phyloP scores from a whole-genome alignment of 2,329 filamentous ascomycete genomes.

The Monosporascus ibericus region DNA sequence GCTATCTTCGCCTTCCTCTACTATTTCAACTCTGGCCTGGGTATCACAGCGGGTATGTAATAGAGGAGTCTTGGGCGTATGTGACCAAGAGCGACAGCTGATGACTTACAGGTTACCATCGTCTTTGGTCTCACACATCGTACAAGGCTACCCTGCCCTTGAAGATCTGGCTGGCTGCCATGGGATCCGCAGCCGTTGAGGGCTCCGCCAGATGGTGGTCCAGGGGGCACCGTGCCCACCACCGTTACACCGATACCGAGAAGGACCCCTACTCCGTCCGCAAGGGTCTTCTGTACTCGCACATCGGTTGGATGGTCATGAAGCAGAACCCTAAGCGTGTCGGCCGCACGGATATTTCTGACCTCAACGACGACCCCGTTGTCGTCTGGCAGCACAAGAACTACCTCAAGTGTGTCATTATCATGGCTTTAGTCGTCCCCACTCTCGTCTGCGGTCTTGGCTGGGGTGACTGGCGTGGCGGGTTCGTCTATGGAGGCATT shows the following conservation, averaged over 20 bases:
- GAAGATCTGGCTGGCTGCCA: conserved; percentile 40
- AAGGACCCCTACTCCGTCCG: conserved; percentile 47
- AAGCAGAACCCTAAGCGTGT: conserved; percentile 48
- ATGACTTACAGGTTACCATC: conserved; percentile 26
- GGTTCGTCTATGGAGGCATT: conserved; percentile 45
- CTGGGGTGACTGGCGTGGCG: conserved; percentile 43
- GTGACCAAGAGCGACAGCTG: background rate
- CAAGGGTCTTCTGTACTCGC: conserved; percentile 44
- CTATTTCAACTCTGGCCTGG: conserved; percentile 29
- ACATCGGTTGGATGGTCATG: conserved; percentile 48
- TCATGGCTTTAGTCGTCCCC: conserved; percentile 41
- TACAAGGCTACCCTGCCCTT: conserved; percentile 38
- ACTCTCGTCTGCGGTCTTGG: conserved; percentile 39
- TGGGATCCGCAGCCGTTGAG: conserved; percentile 41
- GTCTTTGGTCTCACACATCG: conserved; percentile 37
- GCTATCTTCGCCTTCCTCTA: conserved; percentile 38
- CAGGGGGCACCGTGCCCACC: conserved; percentile 42
- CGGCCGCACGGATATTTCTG: conserved; percentile 43
- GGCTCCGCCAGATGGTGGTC: conserved; percentile 46
- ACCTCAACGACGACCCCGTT: conserved; percentile 43
- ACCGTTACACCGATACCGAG: conserved; percentile 46
- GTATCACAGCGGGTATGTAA: conserved; percentile 27
- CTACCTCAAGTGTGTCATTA: conserved; percentile 40
- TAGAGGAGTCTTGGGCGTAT: background rate
- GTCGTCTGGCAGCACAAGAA: conserved; percentile 44